Evolutionary conservation across 2,329 filamentous ascomycete genomes (phyloP).

Genomic region (Fusarium scirpi): DNA sequence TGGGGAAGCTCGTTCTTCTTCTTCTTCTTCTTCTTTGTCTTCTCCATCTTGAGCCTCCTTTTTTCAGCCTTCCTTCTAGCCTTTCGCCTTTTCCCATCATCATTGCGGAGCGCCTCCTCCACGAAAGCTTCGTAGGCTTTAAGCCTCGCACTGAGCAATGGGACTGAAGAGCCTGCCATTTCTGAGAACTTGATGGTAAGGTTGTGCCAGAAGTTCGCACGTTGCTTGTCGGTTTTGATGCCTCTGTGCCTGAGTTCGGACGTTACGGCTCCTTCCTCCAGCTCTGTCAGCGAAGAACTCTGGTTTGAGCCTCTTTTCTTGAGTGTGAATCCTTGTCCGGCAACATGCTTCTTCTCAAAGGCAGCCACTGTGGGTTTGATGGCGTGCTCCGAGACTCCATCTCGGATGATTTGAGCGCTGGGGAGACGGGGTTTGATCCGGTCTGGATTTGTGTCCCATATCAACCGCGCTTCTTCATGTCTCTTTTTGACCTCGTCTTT

Average conservation of each 20-base stretch:
- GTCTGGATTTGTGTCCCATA: neutral
- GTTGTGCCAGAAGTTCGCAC: conserved; percentile 45
- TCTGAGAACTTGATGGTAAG: conserved; percentile 40
- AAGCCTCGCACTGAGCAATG: conserved; percentile 44
- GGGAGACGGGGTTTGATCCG: conserved; percentile 9
- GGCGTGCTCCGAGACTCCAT: conserved; percentile 43
- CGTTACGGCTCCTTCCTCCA: conserved; percentile 17
- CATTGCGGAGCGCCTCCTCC: conserved; percentile 35
- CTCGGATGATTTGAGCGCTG: conserved; percentile 33
- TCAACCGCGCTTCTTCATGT: conserved; percentile 7
- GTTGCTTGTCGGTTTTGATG: conserved; percentile 29
- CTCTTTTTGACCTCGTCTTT: conserved; percentile 1
- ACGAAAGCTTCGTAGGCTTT: conserved; percentile 40
- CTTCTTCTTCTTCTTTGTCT: conserved; percentile 12
- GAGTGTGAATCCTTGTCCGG: conserved; percentile 19
- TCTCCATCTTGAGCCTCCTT: conserved; percentile 5
- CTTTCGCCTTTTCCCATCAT: neutral
- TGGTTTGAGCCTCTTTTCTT: neutral
- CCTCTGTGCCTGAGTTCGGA: conserved; percentile 33
- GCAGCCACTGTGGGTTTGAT: conserved; percentile 40
- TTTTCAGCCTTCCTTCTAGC: neutral
- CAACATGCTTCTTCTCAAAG: conserved; percentile 37
- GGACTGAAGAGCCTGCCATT: conserved; percentile 34
- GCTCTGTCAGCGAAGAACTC: conserved; percentile 3
- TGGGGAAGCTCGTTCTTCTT: conserved; percentile 9